These are phyloP conservation scores for Cladobotryum mycophilum DNA, from an alignment of 2,329 filamentous ascomycete genomes.

Conservation along the genomic window DNA sequence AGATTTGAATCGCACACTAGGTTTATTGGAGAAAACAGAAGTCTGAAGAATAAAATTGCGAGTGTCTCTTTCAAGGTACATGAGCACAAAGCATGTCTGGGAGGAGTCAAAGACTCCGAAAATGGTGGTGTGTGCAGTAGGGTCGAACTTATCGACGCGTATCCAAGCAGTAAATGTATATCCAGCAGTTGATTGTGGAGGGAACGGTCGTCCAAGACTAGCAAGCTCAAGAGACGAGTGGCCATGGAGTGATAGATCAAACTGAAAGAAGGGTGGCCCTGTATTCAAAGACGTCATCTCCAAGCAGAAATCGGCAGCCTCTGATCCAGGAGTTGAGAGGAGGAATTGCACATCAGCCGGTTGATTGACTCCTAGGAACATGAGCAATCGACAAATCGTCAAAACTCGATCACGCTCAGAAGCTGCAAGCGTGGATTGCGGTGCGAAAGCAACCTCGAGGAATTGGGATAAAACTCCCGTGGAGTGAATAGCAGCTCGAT, in stretches of 20 bases:
- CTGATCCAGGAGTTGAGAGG: slow-evolving; percentile 44
- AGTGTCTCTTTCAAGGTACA: slow-evolving; percentile 90
- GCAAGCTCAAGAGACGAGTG: slow-evolving; percentile 86
- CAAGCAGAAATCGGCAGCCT: slow-evolving; percentile 63
- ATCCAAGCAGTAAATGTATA: slow-evolving; percentile 92
- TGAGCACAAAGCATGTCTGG: slow-evolving; percentile 88
- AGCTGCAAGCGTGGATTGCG: slow-evolving; percentile 43
- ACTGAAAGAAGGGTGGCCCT: slow-evolving; percentile 81
- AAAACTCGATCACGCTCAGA: slow-evolving; percentile 55
- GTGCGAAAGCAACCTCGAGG: slow-evolving; percentile 54
- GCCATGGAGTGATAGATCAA: slow-evolving; percentile 82
- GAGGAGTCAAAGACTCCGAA: slow-evolving; percentile 91
- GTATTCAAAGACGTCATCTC: slow-evolving; percentile 68
- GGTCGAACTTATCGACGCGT: slow-evolving; percentile 79
- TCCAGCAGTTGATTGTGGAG: slow-evolving; percentile 69
- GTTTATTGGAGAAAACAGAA: slow-evolving; percentile 76
- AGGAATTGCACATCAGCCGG: slow-evolving; percentile 81
- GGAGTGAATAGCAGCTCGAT: slow-evolving; percentile 64
- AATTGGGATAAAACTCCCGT: slow-evolving; percentile 65
- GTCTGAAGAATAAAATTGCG: slow-evolving; percentile 94
- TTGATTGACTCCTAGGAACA: slow-evolving; percentile 68
- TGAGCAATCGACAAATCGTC: slow-evolving; percentile 61
- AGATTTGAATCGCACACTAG: slow-evolving; percentile 90
- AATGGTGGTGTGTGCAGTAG: slow-evolving; percentile 80
- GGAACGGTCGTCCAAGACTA: slow-evolving; percentile 78